Evolutionary conservation across 2,329 filamentous ascomycete genomes (phyloP).

Genomic region (Botrytis fragariae): DNA sequence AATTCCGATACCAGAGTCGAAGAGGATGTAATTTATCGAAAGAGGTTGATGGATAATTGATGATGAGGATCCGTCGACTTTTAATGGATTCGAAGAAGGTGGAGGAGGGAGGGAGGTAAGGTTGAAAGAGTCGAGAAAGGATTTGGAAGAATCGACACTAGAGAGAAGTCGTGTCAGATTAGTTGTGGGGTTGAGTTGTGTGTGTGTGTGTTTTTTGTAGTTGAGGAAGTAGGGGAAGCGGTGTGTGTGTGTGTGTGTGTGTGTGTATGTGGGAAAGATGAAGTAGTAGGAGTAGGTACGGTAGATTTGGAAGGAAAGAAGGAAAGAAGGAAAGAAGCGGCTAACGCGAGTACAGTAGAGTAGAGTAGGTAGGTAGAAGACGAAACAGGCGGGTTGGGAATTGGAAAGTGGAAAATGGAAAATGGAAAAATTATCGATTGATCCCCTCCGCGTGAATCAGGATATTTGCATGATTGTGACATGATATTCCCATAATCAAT

Average conservation of each 20-base stretch:
- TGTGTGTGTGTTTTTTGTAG: background rate
- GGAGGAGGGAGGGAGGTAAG: background rate
- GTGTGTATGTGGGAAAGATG: background rate
- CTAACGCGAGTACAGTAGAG: background rate
- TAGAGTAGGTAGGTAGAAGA: background rate
- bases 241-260: constrained; percentile 15
- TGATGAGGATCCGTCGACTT: background rate
- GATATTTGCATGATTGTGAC: background rate
- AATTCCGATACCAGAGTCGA: constrained; percentile 33
- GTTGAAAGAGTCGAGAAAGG: background rate
- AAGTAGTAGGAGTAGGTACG: background rate
- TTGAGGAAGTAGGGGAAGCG: background rate
- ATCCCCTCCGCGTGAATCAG: background rate
- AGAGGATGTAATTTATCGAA: constrained; percentile 9
- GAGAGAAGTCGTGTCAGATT: constrained; percentile 10
- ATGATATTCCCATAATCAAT: no score
- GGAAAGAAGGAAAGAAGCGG: constrained; percentile 13
- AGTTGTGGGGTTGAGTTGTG: background rate
- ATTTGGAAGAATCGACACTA: constrained; percentile 12
- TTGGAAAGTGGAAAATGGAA: background rate
- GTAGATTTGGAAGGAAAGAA: constrained; percentile 13
- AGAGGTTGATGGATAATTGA: background rate
- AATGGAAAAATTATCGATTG: background rate
- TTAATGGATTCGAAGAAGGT: background rate
- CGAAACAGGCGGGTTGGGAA: background rate